Evolutionary conservation across 2,329 filamentous ascomycete genomes (phyloP), one percentile per base, ranked within the genome.

Genomic region (Conoideocrella luteorostrata): DNA sequence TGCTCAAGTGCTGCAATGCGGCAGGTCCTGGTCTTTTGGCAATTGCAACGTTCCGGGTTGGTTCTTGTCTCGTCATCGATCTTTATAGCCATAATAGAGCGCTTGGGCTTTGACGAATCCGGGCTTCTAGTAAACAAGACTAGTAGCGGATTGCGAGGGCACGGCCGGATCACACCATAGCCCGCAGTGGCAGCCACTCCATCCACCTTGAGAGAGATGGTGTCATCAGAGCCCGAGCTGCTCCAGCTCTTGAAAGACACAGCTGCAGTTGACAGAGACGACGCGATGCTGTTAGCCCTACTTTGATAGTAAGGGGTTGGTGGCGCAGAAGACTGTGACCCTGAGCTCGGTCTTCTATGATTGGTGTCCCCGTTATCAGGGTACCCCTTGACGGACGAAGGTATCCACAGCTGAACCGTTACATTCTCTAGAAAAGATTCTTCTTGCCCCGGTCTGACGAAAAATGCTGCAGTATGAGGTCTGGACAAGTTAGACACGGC

Each of bases 31-130:
- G 34, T 2, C 2, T 24, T 37, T 11, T 24, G 34, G 41, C 58
- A 60, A 17, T 52, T 51, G 42, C 52, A 57, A 12, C 52, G 49
- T 23, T 56, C 51, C 1, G 52, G 50, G 42, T 60, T 56, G 37
- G 56, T 47, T n/a, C 50, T 44, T n/a, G 50, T 53, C 13, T 50
- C 45, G 18, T 54, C 47, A 42, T 54, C 54, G 10, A 56, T 32
- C 9, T 50, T 42, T 5, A 56, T 26, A 10, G 46, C 45, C 33
- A 56, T 49, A 9, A 55, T 43, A 9, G 48, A 40, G 7, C 42
- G 30, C 30, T 33, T 33, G 30, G 30, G 46, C 15, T 26, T 37
- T n/a, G 34, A 13, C 18, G 33, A 20, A 13, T 37, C 34, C 13
- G 13, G 26, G 7, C 13, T 44, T 44, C 4, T 44, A 47, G 53